Evolutionary conservation across 108 stramenopile species (phyloP).

Genomic region (Nitzschia putrida): DNA sequence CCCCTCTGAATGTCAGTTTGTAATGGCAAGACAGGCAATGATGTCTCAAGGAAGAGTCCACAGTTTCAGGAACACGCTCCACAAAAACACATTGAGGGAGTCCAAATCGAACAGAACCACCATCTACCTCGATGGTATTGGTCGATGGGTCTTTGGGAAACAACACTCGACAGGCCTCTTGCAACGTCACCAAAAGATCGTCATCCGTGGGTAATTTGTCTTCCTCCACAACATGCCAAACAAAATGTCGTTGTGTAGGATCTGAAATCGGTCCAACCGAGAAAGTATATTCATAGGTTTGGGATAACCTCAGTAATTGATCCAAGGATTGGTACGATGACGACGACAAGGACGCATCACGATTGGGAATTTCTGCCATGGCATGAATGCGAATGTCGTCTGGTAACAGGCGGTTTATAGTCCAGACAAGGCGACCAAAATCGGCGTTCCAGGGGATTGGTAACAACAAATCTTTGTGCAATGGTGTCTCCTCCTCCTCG

Average conservation of each 20-base stretch:
- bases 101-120: background rate
- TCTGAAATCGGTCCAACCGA: conserved; percentile 63
- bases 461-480: conserved; percentile 48
- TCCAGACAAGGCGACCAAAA: conserved; percentile 57
- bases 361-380: conserved; percentile 49
- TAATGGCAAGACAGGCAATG: background rate
- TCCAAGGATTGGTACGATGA: conserved; percentile 54
- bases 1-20: conserved; percentile 39
- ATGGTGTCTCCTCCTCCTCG: too few relatives aligned
- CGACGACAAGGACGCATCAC: background rate
- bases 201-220: too few relatives aligned
- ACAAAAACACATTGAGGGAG: background rate
- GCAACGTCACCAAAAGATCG: background rate
- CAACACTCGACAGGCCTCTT: conserved; percentile 31
- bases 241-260: conserved; percentile 48
- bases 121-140: background rate
- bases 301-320: conserved; percentile 66
- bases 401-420: conserved; percentile 79
- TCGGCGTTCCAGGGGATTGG: conserved; percentile 64
- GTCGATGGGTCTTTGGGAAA: conserved; percentile 47
- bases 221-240: conserved; percentile 61
- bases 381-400: conserved; percentile 63
- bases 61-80: background rate
- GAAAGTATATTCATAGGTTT: conserved; percentile 73
- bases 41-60: background rate